These are phyloP conservation scores for Harrya chromipes DNA, from an alignment of 768 basidiomycete species.

Conservation along the genomic window DNA sequence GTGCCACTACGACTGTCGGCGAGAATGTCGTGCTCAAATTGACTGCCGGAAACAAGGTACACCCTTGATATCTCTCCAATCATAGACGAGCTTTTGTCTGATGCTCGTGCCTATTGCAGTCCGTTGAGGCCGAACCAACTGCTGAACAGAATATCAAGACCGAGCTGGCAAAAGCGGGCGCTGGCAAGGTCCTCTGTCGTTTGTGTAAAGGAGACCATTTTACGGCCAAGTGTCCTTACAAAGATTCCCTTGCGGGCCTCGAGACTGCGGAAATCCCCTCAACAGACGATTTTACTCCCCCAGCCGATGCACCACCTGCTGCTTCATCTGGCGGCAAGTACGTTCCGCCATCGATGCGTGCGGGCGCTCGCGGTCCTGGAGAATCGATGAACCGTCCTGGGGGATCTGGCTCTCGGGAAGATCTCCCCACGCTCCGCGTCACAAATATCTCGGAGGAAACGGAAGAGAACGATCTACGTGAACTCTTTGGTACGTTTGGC, in stretches of 20 bases:
- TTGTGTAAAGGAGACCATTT: conserved; percentile 97
- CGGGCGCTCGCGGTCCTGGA: conserved; percentile 61
- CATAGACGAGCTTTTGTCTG: background rate
- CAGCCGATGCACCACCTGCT: conserved; percentile 30
- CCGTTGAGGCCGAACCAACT: conserved; percentile 62
- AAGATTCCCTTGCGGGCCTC: conserved; percentile 82
- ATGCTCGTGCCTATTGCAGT: conserved; percentile 31
- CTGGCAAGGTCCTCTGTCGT: conserved; percentile 88
- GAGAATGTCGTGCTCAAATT: conserved; percentile 66
- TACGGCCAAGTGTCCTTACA: conserved; percentile 98
- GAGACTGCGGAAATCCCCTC: conserved; percentile 50
- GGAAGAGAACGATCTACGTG: conserved; percentile 89
- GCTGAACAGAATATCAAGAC: conserved; percentile 64
- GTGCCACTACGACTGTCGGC: conserved; percentile 90
- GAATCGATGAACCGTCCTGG: conserved; percentile 61
- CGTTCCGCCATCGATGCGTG: conserved; percentile 91
- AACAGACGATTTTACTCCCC: conserved; percentile 34
- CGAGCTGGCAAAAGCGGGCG: conserved; percentile 68
- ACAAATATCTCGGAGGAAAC: conserved; percentile 97
- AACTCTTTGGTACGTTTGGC: conserved; percentile 85
- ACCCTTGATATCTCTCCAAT: conserved; percentile 2
- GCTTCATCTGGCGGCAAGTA: conserved; percentile 71
- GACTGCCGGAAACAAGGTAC: conserved; percentile 59
- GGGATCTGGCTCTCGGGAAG: conserved; percentile 65
- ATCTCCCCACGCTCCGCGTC: conserved; percentile 93